These are phyloP conservation scores for Collybia sp. DNA, from an alignment of 768 basidiomycete species.

Conservation along the genomic window DNA sequence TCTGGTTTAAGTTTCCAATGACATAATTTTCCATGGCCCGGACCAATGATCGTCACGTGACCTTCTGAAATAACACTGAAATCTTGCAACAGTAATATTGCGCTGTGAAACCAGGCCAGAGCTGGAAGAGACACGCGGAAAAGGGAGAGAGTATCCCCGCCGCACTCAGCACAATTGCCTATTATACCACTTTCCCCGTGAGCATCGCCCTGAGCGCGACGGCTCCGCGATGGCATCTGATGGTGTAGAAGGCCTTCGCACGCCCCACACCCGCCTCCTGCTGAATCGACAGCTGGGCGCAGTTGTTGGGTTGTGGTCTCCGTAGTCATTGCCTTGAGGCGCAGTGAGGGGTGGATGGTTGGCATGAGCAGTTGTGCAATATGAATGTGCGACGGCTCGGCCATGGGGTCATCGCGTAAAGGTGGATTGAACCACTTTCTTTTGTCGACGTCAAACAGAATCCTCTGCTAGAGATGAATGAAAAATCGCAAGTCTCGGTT, in stretches of 20 bases:
- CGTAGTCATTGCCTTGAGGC: no score
- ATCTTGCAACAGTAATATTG: no score
- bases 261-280: constrained; percentile 95
- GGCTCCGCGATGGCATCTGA: constrained; percentile 76
- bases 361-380: constrained; percentile 13
- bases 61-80: no score
- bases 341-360: constrained; percentile 4
- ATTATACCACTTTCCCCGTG: constrained; percentile 60
- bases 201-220: constrained; percentile 72
- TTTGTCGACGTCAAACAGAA: constrained; percentile 33
- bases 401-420: constrained; percentile 33
- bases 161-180: constrained; percentile 58
- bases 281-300: no score
- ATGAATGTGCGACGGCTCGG: neutral
- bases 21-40: no score
- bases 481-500: constrained; percentile 33
- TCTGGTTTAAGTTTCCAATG: no score
- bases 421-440: constrained; percentile 30
- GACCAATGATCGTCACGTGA: no score
- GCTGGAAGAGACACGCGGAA: constrained; percentile 7
- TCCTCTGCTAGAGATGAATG: constrained; percentile 38
- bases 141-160: constrained; percentile 44
- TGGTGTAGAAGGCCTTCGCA: constrained; percentile 99
- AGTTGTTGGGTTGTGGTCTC: no score
- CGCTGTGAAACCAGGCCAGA: constrained; percentile 85